A percentile compares a stretch with the other conserved stretches of the same genome.
These are phyloP conservation scores for Boletus subparvulus DNA, from an alignment of 768 basidiomycete genomes.

Conservation along the genomic window DNA sequence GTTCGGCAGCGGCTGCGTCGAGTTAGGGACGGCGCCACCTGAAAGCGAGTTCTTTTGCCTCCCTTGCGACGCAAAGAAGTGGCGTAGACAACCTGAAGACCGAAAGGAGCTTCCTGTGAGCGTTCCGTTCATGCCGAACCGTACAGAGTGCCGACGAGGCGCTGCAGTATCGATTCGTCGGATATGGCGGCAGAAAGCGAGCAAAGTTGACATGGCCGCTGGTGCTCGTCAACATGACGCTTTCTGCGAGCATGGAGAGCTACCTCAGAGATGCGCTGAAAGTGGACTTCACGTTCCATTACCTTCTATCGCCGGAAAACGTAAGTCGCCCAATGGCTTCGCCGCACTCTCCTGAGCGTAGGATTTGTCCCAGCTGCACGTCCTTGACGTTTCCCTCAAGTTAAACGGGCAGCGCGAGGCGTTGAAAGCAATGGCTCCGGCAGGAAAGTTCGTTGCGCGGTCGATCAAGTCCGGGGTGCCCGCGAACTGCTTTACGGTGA, in stretches of 20 bases:
- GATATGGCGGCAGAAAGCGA: background rate
- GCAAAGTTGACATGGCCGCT: constrained; percentile 1
- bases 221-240: background rate
- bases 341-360: too few species aligned
- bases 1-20: background rate
- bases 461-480: background rate
- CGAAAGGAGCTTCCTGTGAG: background rate
- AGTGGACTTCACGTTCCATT: background rate
- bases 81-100: background rate
- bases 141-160: too few species aligned
- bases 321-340: background rate
- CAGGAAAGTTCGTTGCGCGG: background rate
- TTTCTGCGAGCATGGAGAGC: background rate
- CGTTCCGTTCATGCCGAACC: too few species aligned
- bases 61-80: background rate
- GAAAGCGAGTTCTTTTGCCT: background rate
- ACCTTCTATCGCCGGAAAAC: background rate
- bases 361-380: too few species aligned
- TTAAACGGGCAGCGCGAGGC: background rate
- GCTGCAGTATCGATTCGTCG: background rate
- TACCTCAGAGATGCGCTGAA: background rate
- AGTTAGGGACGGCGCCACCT: background rate
- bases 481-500: background rate
- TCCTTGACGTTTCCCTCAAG: background rate
- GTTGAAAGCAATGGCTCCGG: background rate